Evolutionary conservation across 495 filamentous ascomycete genomes (phyloP).

Genomic region (Tirmania nivea): DNA sequence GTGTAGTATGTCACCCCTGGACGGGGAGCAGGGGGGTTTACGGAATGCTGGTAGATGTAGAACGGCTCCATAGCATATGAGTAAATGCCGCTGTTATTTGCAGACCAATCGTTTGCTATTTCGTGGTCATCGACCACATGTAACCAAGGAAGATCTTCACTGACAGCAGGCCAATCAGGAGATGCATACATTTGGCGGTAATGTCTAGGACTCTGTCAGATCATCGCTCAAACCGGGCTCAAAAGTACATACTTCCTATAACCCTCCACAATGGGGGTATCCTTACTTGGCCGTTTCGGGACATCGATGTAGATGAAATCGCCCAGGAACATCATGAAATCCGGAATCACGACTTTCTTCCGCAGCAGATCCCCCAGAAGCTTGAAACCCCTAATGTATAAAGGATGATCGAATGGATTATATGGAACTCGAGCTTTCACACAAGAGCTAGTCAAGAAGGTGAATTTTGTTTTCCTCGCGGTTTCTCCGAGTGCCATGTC

Average conservation of each 20-base stretch:
- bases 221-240: too few species aligned
- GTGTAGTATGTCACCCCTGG: constrained; percentile 52
- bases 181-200: constrained; percentile 88
- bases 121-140: constrained; percentile 94
- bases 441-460: constrained; percentile 78
- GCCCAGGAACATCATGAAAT: constrained; percentile 95
- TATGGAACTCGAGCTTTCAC: constrained; percentile 83
- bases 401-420: constrained; percentile 53
- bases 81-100: constrained; percentile 51
- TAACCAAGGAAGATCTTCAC: constrained; percentile 68
- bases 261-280: constrained; percentile 40
- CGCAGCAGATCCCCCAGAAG: constrained; percentile 32
- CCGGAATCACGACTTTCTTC: constrained; percentile 31
- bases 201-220: constrained; percentile 26
- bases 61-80: constrained; percentile 64
- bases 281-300: constrained; percentile 50
- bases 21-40: constrained; percentile 50
- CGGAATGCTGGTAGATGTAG: constrained; percentile 58
- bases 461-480: constrained; percentile 41
- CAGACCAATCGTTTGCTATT: constrained; percentile 75
- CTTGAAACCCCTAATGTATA: constrained; percentile 57
- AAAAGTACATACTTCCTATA: constrained; percentile 19
- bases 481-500: constrained; percentile 27
- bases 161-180: constrained; percentile 57
- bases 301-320: constrained; percentile 96